A percentile compares a stretch with the other conserved stretches of the same genome.
Evolutionary conservation across 2,329 filamentous ascomycete genomes (phyloP).

Genomic region (Pseudogymnoascus sp.): DNA sequence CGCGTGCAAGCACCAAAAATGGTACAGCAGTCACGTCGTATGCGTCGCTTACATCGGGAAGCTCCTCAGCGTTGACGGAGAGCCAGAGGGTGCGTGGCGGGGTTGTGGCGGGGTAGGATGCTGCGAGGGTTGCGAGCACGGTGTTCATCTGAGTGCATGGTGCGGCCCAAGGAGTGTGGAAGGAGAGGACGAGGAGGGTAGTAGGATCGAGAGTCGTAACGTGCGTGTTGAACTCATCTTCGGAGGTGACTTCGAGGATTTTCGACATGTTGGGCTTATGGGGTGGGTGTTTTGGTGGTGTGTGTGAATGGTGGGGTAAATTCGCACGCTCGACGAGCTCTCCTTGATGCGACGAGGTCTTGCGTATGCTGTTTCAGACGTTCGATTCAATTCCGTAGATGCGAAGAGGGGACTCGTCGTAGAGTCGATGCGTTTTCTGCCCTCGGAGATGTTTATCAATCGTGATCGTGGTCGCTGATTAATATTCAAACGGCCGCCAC

Average conservation of each 20-base stretch:
- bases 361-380: not conserved
- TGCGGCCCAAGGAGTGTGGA: conserved; percentile 94
- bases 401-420: not conserved
- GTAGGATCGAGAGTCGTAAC: conserved; percentile 58
- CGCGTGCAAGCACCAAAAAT: conserved; percentile 75
- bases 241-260: conserved; percentile 68
- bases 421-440: not conserved
- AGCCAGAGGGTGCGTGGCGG: conserved; percentile 71
- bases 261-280: conserved; percentile 54
- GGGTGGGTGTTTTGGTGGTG: not conserved
- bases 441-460: conserved; percentile 6
- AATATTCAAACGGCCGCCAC: conserved; percentile 8
- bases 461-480: conserved; percentile 5
- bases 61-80: conserved; percentile 86
- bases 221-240: conserved; percentile 64
- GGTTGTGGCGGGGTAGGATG: conserved; percentile 67
- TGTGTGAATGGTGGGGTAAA: conserved; percentile 5
- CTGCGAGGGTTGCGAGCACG: conserved; percentile 76
- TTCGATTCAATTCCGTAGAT: not conserved
- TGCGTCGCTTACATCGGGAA: conserved; percentile 81
- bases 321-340: conserved; percentile 3
- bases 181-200: conserved; percentile 78
- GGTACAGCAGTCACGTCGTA: conserved; percentile 95
- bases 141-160: conserved; percentile 91
- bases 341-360: not conserved